phyloP scores from a whole-genome alignment of 768 basidiomycete species.

The Leccinum pellstonianum region DNA sequence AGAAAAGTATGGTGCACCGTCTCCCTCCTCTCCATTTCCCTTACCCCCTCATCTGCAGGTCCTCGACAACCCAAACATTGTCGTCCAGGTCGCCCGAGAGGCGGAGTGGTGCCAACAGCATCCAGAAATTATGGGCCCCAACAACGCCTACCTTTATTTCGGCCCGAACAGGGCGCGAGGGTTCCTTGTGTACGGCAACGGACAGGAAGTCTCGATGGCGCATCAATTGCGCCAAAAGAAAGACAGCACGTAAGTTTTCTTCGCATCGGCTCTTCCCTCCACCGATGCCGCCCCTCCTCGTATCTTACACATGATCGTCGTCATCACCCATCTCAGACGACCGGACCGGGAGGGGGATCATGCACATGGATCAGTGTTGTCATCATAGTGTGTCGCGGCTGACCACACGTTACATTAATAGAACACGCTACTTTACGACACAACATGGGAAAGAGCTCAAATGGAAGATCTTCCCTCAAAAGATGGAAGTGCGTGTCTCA shows the following conservation, averaged over 20 bases:
- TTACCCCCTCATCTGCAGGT: conserved; percentile 37
- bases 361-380: background rate
- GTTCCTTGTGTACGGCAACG: conserved; percentile 68
- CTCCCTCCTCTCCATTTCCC: background rate
- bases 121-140: conserved; percentile 77
- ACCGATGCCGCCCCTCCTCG: background rate
- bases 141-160: conserved; percentile 71
- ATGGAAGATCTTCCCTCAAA: conserved; percentile 62
- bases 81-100: conserved; percentile 66
- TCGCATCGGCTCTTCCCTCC: background rate
- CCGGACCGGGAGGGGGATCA: background rate
- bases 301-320: background rate
- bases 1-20: conserved; percentile 19
- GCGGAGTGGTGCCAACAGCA: conserved; percentile 65
- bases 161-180: conserved; percentile 63
- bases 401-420: conserved; percentile 25
- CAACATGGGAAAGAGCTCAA: conserved; percentile 71
- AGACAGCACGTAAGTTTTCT: conserved; percentile 58
- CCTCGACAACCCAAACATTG: conserved; percentile 54
- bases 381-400: background rate
- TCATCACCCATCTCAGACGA: background rate
- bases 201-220: conserved; percentile 54
- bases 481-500: conserved; percentile 60
- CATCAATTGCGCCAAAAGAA: conserved; percentile 56
- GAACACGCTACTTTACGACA: conserved; percentile 73